Base-by-base conservation (phyloP, 495 filamentous ascomycete species). In the Podospora pseudocomata region DNA sequence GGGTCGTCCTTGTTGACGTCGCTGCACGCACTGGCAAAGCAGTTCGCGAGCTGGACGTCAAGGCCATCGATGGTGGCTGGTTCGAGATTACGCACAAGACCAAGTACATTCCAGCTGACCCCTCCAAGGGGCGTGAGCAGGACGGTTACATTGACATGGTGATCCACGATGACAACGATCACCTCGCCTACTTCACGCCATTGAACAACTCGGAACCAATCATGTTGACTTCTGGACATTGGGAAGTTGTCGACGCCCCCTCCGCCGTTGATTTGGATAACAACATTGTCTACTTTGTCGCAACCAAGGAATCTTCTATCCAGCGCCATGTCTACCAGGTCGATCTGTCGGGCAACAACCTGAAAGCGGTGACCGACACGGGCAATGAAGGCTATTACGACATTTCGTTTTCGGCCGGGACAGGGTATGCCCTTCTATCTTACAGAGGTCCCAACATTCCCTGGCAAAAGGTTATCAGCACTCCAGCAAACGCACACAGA, bases 111-210 rank as follows among this genome's bases (percentile, higher is more conserved):
- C 96, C 95, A 7, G 91, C 93, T 3, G 90, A 97, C 75, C 87
- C 91, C 53, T 71, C 77, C 26, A 93, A 91, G 70, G 92, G 92
- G 18, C 88, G 95, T 13, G 82, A 84, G 49, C 78, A 93, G 23
- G 92, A 96, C 75, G 95, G 95, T 4, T 99, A 99, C 74, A 87
- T 99, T 68, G 95, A 99, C 79, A 94, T 91, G 0, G 81, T 99
- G 56, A 91, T 97, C 65, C 82, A 94, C 74, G 86, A 96, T 54
- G 91, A 93, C 62, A 91, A 91, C 73, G 92, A 97, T 71, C 95
- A 99, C 73, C 81, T 98, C 65, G 96, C 89, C 0, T 99, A 98
- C 75, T 99, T 98, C 75, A 88, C 91, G n/a, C 95, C 95, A 11
- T 74, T 98, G 28, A 91, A 98, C 64, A 94, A 89, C 73, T 79